Conservation (phyloP, 2,329 filamentous ascomycete species). For the Coniosporium tulheliwenetii region DNA sequence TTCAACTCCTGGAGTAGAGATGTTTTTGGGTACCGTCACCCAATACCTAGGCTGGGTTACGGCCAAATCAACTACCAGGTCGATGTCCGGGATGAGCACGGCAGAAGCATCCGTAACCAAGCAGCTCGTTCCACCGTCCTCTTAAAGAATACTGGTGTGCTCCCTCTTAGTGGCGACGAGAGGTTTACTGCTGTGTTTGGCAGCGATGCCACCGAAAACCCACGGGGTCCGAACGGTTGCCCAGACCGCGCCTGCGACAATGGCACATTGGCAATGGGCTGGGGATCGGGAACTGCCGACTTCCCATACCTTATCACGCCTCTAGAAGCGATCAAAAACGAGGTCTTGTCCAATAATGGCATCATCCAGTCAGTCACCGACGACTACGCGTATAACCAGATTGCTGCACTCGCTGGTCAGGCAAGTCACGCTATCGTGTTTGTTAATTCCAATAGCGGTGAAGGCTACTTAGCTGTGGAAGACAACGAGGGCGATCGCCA, state of each 20-base stretch:
- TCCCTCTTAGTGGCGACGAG: conserved; percentile 63
- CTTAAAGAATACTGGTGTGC: conserved; percentile 58
- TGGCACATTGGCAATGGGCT: conserved; percentile 52
- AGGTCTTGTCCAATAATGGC: conserved; percentile 45
- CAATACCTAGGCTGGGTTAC: conserved; percentile 32
- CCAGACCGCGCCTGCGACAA: conserved; percentile 47
- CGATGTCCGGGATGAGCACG: conserved; percentile 68
- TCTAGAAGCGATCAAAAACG: conserved; percentile 50
- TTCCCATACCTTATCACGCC: conserved; percentile 53
- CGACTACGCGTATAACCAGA: conserved; percentile 38
- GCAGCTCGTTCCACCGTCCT: conserved; percentile 73
- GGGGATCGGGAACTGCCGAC: conserved; percentile 46
- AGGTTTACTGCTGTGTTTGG: conserved; percentile 65
- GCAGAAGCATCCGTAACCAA: conserved; percentile 54
- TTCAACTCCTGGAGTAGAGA: conserved; percentile 79
- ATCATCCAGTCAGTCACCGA: conserved; percentile 46
- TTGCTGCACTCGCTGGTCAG: conserved; percentile 33
- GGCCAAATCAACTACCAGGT: conserved; percentile 57
- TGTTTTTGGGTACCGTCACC: conserved; percentile 56
- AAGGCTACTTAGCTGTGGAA: conserved; percentile 21
- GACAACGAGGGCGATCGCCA: conserved; percentile 52
- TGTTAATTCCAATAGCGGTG: conserved; percentile 72
- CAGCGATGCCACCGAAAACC: conserved; percentile 64
- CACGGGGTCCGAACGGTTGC: conserved; percentile 66
- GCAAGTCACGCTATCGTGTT: conserved; percentile 60